These are phyloP conservation scores for Echium plantagineum DNA, from an alignment of 257 asterid species.

Conservation along the genomic window DNA sequence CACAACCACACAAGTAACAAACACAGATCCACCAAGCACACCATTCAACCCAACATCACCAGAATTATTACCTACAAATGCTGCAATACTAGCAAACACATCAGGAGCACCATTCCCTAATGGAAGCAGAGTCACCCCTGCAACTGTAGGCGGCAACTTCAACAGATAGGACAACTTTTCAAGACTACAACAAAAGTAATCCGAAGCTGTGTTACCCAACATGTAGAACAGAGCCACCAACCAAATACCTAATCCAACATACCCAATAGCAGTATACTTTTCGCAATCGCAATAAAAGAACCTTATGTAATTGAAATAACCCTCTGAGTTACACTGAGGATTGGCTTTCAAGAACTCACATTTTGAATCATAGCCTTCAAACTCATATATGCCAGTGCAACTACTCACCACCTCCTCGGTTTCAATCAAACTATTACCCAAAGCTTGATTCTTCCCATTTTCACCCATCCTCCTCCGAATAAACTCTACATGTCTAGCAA, in stretches of 20 bases:
- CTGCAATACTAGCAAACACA: slow-evolving; percentile 77
- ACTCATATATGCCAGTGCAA: slow-evolving; percentile 47
- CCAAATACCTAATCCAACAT: slow-evolving; percentile 44
- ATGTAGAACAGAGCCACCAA: slow-evolving; percentile 54
- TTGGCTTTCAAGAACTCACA: slow-evolving; percentile 53
- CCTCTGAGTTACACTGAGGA: slow-evolving; percentile 57
- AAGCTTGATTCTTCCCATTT: neutral
- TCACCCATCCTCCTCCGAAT: slow-evolving; percentile 26
- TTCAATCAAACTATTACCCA: slow-evolving; percentile 6
- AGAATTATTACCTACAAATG: slow-evolving; percentile 54
- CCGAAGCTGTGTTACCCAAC: slow-evolving; percentile 79
- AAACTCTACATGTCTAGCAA: slow-evolving; percentile 1
- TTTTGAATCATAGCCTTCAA: slow-evolving; percentile 31
- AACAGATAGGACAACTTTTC: slow-evolving; percentile 47
- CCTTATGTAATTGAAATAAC: slow-evolving; percentile 41
- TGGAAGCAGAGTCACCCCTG: slow-evolving; percentile 85
- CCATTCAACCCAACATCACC: slow-evolving; percentile 72
- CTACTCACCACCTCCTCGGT: slow-evolving; percentile 12
- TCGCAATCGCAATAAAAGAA: slow-evolving; percentile 63
- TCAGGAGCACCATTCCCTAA: slow-evolving; percentile 89
- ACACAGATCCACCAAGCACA: slow-evolving; percentile 83
- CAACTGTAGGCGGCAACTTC: slow-evolving; percentile 60
- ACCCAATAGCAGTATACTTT: slow-evolving; percentile 30
- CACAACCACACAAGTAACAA: slow-evolving; percentile 63
- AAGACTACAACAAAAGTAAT: slow-evolving; percentile 63